Conservation (phyloP, 768 basidiomycete genomes). For the Termitomyces sp. region DNA sequence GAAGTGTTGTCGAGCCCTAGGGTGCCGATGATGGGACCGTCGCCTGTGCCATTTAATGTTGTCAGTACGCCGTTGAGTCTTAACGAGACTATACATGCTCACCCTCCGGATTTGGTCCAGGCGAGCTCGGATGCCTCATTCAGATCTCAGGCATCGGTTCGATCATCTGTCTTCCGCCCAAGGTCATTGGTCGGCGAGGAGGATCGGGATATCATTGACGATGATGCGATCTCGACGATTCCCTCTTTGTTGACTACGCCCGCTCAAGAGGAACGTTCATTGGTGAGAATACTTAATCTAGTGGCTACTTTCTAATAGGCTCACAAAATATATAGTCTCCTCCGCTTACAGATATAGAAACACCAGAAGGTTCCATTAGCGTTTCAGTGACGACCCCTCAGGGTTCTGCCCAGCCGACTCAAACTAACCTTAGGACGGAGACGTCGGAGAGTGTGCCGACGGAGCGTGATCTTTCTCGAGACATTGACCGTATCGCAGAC, state of each 20-base stretch:
- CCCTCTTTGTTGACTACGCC: slow-evolving; percentile 53
- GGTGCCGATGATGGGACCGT: slow-evolving; percentile 1
- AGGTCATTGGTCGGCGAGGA: slow-evolving; percentile 22
- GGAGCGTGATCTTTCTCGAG: slow-evolving; percentile 44
- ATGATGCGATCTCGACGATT: slow-evolving; percentile 36
- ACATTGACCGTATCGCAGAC: slow-evolving; percentile 44
- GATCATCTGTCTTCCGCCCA: slow-evolving; percentile 29
- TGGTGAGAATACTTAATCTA: slow-evolving; percentile 8
- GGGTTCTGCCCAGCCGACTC: slow-evolving; percentile 28
- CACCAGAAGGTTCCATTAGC: slow-evolving; percentile 32
- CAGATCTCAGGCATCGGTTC: slow-evolving; percentile 39
- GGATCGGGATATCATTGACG: slow-evolving; percentile 17
- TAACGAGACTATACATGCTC: not conserved
- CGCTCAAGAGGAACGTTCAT: slow-evolving; percentile 8
- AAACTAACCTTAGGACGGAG: slow-evolving; percentile 26
- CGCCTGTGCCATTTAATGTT: not conserved
- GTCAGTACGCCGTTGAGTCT: slow-evolving; percentile 1
- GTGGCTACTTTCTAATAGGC: slow-evolving; percentile 3
- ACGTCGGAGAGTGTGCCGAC: slow-evolving; percentile 36
- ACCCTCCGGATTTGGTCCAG: not conserved
- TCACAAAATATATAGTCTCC: not conserved
- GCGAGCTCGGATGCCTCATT: slow-evolving; percentile 24
- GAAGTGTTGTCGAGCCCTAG: slow-evolving; percentile 22
- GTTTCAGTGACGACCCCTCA: slow-evolving; percentile 35
- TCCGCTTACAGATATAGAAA: slow-evolving; percentile 20